These are phyloP conservation scores for Leccinum broughii DNA, from an alignment of 768 basidiomycete species.

Conservation along the genomic window DNA sequence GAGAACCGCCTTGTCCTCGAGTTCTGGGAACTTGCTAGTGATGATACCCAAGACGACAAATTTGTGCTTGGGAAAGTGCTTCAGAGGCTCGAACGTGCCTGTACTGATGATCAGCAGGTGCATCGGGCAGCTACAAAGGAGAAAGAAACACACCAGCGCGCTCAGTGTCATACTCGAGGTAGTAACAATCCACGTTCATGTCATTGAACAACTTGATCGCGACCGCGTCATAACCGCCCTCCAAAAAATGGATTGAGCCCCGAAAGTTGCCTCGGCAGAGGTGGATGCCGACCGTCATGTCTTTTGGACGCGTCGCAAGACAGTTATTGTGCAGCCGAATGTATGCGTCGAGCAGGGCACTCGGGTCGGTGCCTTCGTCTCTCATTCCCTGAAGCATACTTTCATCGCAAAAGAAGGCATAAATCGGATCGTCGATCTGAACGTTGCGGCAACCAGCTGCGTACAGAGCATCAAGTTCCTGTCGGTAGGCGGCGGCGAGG, in stretches of 20 bases:
- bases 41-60: conserved; percentile 43
- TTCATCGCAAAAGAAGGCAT: conserved; percentile 68
- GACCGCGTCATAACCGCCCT: conserved; percentile 47
- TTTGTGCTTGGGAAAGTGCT: conserved; percentile 37
- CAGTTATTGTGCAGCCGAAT: conserved; percentile 42
- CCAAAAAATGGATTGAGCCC: conserved; percentile 40
- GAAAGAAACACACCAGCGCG: conserved; percentile 38
- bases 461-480: conserved; percentile 47
- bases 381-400: conserved; percentile 56
- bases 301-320: conserved; percentile 37
- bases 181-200: conserved; percentile 44
- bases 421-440: conserved; percentile 49
- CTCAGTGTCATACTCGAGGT: conserved; percentile 49
- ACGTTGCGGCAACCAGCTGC: conserved; percentile 43
- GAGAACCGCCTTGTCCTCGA: conserved; percentile 38
- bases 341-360: conserved; percentile 62
- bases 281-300: conserved; percentile 44
- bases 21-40: conserved; percentile 42
- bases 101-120: background rate
- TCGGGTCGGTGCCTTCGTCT: conserved; percentile 60
- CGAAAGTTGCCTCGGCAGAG: conserved; percentile 42
- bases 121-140: background rate
- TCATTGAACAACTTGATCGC: conserved; percentile 46
- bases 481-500: conserved; percentile 46
- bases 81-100: conserved; percentile 37